These are phyloP conservation scores for Camellia japonica DNA, from an alignment of 148 eudicot genomes.

Conservation along the genomic window DNA sequence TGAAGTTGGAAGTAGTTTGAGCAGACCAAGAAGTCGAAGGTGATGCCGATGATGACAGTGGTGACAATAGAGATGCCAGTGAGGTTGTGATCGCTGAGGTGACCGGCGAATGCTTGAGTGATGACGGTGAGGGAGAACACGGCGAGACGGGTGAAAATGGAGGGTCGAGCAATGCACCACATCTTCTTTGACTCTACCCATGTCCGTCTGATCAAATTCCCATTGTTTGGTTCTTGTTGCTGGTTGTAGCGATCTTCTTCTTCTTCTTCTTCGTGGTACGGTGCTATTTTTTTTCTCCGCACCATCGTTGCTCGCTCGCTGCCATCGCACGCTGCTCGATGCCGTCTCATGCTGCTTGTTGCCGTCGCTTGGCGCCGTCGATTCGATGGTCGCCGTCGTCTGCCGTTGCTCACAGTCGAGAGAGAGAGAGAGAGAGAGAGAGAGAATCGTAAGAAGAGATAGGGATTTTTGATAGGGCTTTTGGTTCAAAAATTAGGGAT, in stretches of 20 bases:
- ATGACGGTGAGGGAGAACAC: too few relatives aligned
- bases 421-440: too few relatives aligned
- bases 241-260: neutral
- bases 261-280: neutral
- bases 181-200: neutral
- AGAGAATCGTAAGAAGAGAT: too few relatives aligned
- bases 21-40: conserved; percentile 31
- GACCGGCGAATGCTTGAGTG: too few relatives aligned
- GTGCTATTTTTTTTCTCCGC: neutral
- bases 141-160: too few relatives aligned
- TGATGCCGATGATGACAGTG: conserved; percentile 33
- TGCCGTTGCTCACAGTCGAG: too few relatives aligned
- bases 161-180: conserved; percentile 9
- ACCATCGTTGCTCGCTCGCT: neutral
- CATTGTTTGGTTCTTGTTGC: neutral
- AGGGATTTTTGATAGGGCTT: too few relatives aligned
- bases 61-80: conserved; percentile 29
- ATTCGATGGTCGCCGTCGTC: too few relatives aligned
- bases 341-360: too few relatives aligned
- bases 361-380: too few relatives aligned
- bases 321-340: too few relatives aligned
- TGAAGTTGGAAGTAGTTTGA: neutral
- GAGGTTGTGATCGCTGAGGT: conserved; percentile 12
- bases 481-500: too few relatives aligned
- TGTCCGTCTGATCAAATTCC: neutral